Percentiles rank a stretch among this genome's conserved stretches.
Evolutionary conservation across 2,329 filamentous ascomycete genomes (phyloP).

Genomic region (Diaporthe vaccinii): DNA sequence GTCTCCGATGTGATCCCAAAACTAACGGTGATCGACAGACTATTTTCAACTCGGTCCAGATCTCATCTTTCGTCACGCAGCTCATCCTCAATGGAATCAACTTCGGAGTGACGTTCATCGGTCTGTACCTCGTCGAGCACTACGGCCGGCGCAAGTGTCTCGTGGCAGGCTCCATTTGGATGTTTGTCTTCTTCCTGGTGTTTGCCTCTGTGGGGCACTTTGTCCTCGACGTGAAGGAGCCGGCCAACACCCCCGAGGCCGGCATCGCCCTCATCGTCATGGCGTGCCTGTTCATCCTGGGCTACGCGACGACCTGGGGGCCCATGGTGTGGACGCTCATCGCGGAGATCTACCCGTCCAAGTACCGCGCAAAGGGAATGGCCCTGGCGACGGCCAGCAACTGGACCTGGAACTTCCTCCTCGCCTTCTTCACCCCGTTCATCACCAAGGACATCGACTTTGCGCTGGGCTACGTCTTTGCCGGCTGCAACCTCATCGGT

Average conservation of each 20-base stretch:
- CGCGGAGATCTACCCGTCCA: constrained; percentile 74
- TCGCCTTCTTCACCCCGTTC: constrained; percentile 84
- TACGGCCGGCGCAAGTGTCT: constrained; percentile 75
- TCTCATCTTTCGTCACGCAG: constrained; percentile 75
- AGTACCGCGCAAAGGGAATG: constrained; percentile 73
- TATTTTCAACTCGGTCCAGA: constrained; percentile 60
- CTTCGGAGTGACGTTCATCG: constrained; percentile 75
- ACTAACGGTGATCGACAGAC: constrained; percentile 45
- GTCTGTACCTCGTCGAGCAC: constrained; percentile 78
- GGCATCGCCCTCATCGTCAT: constrained; percentile 75
- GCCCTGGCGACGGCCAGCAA: constrained; percentile 72
- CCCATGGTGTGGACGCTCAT: constrained; percentile 76
- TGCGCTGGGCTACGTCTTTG: constrained; percentile 82
- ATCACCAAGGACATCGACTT: constrained; percentile 80
- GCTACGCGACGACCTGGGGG: constrained; percentile 77
- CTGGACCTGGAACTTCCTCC: constrained; percentile 81
- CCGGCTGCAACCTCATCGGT: constrained; percentile 76
- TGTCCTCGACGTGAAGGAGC: constrained; percentile 53
- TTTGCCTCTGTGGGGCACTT: constrained; percentile 68
- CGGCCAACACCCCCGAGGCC: constrained; percentile 55
- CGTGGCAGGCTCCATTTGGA: constrained; percentile 73
- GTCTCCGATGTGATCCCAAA: background rate
- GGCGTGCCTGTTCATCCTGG: constrained; percentile 73
- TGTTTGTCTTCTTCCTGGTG: constrained; percentile 71
- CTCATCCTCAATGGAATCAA: constrained; percentile 78